Evolutionary conservation across 2,329 filamentous ascomycete species (phyloP).

Genomic region (Pleomassaria siparia): DNA sequence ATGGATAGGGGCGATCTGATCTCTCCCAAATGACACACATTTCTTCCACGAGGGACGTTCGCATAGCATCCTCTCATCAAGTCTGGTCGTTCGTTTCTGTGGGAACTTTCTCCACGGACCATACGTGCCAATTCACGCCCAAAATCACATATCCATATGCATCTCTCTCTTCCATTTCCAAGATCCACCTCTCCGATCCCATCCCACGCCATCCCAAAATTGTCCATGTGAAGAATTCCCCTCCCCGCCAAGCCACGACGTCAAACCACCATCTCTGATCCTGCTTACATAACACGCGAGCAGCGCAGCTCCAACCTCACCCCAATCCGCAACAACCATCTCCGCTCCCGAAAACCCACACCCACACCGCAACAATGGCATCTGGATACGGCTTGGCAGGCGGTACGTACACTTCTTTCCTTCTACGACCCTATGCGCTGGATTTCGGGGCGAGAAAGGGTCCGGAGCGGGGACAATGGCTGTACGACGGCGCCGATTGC

Average conservation of each 20-base stretch:
- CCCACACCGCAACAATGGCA: constrained; percentile 61
- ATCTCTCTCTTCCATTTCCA: too few species aligned
- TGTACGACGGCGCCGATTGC: not conserved
- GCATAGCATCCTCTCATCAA: too few species aligned
- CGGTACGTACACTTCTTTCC: constrained; percentile 53
- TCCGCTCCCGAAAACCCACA: constrained; percentile 22
- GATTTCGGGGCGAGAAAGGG: not conserved
- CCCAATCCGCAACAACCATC: too few species aligned
- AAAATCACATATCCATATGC: too few species aligned
- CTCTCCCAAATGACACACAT: too few species aligned
- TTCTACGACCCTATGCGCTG: not conserved
- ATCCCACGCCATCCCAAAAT: too few species aligned
- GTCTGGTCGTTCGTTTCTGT: too few species aligned
- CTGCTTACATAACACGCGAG: constrained; percentile 9
- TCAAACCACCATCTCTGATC: not conserved
- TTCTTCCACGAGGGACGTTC: too few species aligned
- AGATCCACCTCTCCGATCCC: too few species aligned
- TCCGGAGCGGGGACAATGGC: not conserved
- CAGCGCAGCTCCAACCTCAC: constrained; percentile 7
- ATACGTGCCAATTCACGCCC: too few species aligned
- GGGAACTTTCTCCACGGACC: too few species aligned
- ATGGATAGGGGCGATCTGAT: too few species aligned
- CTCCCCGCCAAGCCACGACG: constrained; percentile 1
- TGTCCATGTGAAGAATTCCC: not conserved
- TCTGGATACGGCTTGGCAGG: constrained; percentile 81